Conservation (phyloP, 352 stramenopile genomes). For the Lagenidium sp. region DNA sequence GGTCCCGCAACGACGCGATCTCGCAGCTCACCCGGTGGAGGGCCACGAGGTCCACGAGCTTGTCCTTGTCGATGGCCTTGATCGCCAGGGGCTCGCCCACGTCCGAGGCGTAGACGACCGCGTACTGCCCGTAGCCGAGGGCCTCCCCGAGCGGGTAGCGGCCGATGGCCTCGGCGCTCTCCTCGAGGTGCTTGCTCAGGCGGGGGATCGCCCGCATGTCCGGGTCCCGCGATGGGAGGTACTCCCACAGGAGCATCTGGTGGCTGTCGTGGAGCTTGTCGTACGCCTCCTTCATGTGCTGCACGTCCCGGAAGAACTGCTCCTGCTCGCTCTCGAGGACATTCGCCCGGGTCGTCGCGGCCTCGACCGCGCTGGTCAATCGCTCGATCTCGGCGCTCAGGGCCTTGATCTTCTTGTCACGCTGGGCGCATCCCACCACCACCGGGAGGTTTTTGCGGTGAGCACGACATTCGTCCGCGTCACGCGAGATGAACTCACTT, state of each 20-base stretch:
- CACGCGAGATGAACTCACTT: no score
- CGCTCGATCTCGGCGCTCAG: slow-evolving; percentile 24
- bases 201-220: slow-evolving; percentile 46
- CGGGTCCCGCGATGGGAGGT: slow-evolving; percentile 41
- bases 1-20: slow-evolving; percentile 64
- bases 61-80: slow-evolving; percentile 84
- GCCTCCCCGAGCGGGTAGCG: slow-evolving; percentile 59
- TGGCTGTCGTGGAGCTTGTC: slow-evolving; percentile 54
- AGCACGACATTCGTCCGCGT: no score
- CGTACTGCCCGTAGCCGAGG: slow-evolving; percentile 82
- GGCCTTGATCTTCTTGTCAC: slow-evolving; percentile 47
- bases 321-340: slow-evolving; percentile 81
- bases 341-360: slow-evolving; percentile 49
- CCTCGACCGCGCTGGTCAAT: slow-evolving; percentile 30
- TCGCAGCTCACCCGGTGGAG: slow-evolving; percentile 75
- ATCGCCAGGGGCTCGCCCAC: slow-evolving; percentile 32
- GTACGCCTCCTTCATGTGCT: slow-evolving; percentile 66
- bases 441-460: no score
- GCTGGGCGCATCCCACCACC: no score
- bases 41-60: slow-evolving; percentile 59
- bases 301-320: slow-evolving; percentile 70
- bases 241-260: slow-evolving; percentile 71
- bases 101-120: slow-evolving; percentile 48
- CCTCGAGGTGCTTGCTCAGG: slow-evolving; percentile 27
- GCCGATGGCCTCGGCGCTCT: slow-evolving; percentile 44